Conservation (phyloP, 164 flowering plant genomes). For the Taxillus chinensis region DNA sequence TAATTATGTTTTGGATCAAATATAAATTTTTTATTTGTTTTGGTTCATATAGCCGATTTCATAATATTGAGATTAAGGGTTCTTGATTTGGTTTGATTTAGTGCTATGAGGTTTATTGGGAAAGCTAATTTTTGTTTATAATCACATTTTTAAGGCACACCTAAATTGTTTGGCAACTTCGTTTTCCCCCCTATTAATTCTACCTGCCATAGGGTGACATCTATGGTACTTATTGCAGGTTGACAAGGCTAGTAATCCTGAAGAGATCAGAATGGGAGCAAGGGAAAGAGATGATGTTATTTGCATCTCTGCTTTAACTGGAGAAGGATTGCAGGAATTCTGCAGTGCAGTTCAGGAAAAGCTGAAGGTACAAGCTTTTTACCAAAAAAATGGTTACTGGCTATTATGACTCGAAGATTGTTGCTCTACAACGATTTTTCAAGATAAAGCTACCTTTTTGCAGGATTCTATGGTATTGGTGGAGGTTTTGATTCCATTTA, state of each 20-base stretch:
- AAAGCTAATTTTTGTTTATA: no score
- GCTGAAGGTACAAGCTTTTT: constrained; percentile 36
- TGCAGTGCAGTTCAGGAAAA: constrained; percentile 68
- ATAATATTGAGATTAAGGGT: no score
- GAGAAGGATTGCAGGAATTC: constrained; percentile 65
- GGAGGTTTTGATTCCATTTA: constrained; percentile 82
- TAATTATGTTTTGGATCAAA: no score
- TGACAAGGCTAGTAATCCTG: constrained; percentile 59
- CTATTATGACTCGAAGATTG: neutral
- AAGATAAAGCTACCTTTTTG: neutral
- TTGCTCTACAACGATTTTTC: neutral
- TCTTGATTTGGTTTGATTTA: no score
- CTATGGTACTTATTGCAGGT: constrained; percentile 37
- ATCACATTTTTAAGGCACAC: no score
- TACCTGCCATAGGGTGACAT: neutral
- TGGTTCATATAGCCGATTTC: no score
- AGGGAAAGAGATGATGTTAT: constrained; percentile 47
- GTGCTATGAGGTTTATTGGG: no score
- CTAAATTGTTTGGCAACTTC: no score
- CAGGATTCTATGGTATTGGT: constrained; percentile 95
- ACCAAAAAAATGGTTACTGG: neutral
- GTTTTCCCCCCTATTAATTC: no score
- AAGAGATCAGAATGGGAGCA: constrained; percentile 53
- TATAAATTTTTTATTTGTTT: no score
- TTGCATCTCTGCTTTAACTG: constrained; percentile 75